Evolutionary conservation across 306 rosid species (phyloP).

Genomic region (Adenanthera pavonina): DNA sequence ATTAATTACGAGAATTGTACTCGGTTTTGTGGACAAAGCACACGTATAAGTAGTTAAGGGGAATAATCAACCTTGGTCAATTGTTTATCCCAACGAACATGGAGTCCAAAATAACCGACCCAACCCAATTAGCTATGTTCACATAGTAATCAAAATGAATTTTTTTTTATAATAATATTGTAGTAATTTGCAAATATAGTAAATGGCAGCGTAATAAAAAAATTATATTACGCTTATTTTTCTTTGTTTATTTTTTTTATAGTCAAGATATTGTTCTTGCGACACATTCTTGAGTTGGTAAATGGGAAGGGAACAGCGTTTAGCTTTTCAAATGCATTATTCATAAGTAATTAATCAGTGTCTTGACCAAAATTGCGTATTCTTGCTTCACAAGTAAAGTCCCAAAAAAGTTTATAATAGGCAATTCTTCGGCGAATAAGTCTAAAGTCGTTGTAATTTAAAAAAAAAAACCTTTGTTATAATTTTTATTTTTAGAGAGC

Average conservation of each 20-base stretch:
- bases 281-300: not conserved
- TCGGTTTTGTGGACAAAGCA: not conserved
- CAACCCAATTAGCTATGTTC: not conserved
- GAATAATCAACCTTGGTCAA: not conserved
- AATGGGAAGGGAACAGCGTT: not conserved
- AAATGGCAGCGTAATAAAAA: not conserved
- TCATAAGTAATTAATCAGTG: no score
- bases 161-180: not conserved
- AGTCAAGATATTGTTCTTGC: not conserved
- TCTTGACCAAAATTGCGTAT: not conserved
- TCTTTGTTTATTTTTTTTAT: not conserved
- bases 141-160: not conserved
- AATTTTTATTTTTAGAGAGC: no score
- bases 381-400: not conserved
- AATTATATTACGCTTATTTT: not conserved
- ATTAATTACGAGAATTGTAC: not conserved
- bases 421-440: no score
- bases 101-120: no score
- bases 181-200: no score
- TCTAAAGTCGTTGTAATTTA: no score
- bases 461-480: no score
- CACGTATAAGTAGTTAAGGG: not conserved
- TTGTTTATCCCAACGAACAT: not conserved
- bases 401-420: not conserved
- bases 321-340: not conserved